Percentiles rank a stretch among this genome's conserved stretches.
Evolutionary conservation across 2,329 filamentous ascomycete species (phyloP).

Genomic region (Paradendryphiella salina): DNA sequence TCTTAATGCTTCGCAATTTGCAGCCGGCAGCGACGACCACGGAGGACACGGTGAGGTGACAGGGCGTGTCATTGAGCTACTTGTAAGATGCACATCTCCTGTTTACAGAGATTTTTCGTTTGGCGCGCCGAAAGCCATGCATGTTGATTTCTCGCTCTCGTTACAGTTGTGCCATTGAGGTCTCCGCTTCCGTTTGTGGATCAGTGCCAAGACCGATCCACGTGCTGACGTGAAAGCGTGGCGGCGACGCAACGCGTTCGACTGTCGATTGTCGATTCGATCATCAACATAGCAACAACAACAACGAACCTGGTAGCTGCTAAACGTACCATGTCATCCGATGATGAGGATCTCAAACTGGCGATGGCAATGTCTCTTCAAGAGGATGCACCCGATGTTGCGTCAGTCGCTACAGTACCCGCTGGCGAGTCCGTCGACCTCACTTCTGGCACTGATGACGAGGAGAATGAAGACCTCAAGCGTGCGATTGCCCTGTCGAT

Average conservation of each 20-base stretch:
- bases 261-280: neutral
- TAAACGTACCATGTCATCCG: constrained; percentile 28
- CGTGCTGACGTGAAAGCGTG: constrained; percentile 32
- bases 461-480: constrained; percentile 30
- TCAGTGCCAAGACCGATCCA: constrained; percentile 12
- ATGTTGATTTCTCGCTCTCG: neutral
- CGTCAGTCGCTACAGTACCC: neutral
- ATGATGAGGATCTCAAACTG: constrained; percentile 35
- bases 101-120: too few species aligned
- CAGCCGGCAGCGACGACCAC: constrained; percentile 2
- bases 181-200: neutral
- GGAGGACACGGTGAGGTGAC: neutral
- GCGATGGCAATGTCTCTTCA: constrained; percentile 39
- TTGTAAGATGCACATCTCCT: too few species aligned
- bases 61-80: too few species aligned
- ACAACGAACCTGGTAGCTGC: neutral
- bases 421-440: constrained; percentile 20
- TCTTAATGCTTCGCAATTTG: constrained; percentile 46
- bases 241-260: neutral
- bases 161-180: neutral
- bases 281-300: constrained; percentile 3
- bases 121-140: too few species aligned
- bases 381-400: constrained; percentile 14
- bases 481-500: constrained; percentile 38
- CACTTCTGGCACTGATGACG: constrained; percentile 22